Evolutionary conservation across 371 early-diverging fungal genomes (phyloP).

Genomic region (Catenaria anguillulae): DNA sequence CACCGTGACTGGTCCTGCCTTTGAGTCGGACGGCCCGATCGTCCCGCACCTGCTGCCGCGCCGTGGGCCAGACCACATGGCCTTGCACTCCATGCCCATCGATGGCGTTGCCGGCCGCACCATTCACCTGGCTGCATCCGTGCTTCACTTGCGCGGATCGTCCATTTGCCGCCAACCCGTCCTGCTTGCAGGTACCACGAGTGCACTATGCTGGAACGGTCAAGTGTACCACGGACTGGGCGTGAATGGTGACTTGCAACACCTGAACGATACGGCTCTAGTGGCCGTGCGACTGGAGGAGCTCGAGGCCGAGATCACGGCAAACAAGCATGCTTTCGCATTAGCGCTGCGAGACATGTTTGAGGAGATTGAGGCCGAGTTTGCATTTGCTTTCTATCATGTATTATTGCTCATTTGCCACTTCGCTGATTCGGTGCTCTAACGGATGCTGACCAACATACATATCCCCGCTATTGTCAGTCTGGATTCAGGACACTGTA

Average conservation of each 20-base stretch:
- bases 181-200: background rate
- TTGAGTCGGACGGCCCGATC: too few relatives aligned
- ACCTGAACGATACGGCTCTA: conserved; percentile 38
- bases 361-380: conserved; percentile 52
- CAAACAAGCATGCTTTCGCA: conserved; percentile 17
- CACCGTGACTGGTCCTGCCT: too few relatives aligned
- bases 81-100: too few relatives aligned
- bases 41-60: too few relatives aligned
- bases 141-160: conserved; percentile 9
- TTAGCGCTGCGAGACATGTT: conserved; percentile 15
- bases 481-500: conserved; percentile 33
- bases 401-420: too few relatives aligned
- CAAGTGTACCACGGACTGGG: conserved; percentile 24
- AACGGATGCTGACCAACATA: too few relatives aligned
- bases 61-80: too few relatives aligned
- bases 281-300: conserved; percentile 28
- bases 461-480: too few relatives aligned
- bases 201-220: conserved; percentile 20
- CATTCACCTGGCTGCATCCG: background rate
- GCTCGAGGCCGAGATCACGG: conserved; percentile 11
- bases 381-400: conserved; percentile 51
- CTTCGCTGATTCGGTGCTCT: too few relatives aligned
- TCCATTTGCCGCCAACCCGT: background rate
- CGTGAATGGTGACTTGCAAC: background rate
- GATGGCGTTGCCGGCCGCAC: too few relatives aligned